Evolutionary conservation across 2,329 filamentous ascomycete genomes (phyloP).

Genomic region (Botrytis byssoidea): DNA sequence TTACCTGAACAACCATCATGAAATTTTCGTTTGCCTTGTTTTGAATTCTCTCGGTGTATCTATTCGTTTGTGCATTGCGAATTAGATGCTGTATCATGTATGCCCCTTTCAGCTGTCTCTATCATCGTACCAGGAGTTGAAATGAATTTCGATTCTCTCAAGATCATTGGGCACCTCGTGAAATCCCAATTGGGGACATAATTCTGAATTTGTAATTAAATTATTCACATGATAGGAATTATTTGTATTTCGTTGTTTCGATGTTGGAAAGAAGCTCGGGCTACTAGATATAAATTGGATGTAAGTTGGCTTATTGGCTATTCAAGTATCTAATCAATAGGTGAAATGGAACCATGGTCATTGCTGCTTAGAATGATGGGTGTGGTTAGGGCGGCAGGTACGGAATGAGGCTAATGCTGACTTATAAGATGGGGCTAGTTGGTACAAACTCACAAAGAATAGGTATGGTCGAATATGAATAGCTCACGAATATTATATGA

Average conservation of each 20-base stretch:
- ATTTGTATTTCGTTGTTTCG: background rate
- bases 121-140: background rate
- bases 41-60: background rate
- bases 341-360: background rate
- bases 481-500: background rate
- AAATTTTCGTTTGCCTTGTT: conserved; percentile 1
- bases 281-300: background rate
- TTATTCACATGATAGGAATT: background rate
- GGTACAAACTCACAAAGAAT: background rate
- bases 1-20: background rate
- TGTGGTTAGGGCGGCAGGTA: conserved; percentile 10
- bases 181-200: background rate
- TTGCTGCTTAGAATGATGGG: conserved; percentile 8
- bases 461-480: background rate
- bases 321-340: background rate
- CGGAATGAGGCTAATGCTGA: conserved; percentile 10
- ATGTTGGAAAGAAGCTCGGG: background rate
- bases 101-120: background rate
- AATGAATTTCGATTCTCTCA: background rate
- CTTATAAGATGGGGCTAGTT: conserved; percentile 3
- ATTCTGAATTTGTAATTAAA: background rate
- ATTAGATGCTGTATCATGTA: background rate
- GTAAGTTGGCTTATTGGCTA: background rate
- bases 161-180: conserved; percentile 2
- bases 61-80: background rate